Evolutionary conservation across 306 rosid species (phyloP).

Genomic region (Nissolia schottii): DNA sequence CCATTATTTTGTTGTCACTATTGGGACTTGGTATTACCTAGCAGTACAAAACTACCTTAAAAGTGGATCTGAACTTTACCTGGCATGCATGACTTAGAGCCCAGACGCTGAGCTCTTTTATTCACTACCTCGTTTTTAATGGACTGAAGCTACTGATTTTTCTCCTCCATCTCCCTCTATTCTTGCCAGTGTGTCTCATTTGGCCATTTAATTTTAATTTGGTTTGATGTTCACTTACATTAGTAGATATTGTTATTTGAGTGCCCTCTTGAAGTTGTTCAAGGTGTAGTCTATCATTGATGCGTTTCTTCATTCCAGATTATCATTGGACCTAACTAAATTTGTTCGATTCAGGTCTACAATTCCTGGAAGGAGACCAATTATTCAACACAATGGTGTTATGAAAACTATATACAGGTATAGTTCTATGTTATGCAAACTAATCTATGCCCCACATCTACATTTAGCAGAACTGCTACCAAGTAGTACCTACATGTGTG

Average conservation of each 20-base stretch:
- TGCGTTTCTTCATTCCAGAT: not conserved
- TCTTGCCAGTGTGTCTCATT: not conserved
- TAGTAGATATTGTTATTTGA: not conserved
- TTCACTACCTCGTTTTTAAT: not conserved
- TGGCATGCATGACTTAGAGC: not conserved
- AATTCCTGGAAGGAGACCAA: conserved; percentile 97
- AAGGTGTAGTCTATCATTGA: not conserved
- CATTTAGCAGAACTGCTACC: not conserved
- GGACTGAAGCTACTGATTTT: not conserved
- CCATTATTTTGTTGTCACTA: not conserved
- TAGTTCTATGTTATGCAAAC: not conserved
- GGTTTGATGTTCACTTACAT: not conserved
- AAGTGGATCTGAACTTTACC: not conserved
- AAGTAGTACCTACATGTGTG: not conserved
- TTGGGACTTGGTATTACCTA: not conserved
- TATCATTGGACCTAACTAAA: not conserved
- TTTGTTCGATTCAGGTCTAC: conserved; percentile 52
- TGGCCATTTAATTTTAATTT: not conserved
- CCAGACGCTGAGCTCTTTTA: not conserved
- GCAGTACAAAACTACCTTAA: not conserved
- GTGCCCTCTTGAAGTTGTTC: not conserved
- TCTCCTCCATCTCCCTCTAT: not conserved
- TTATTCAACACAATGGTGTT: conserved; percentile 96
- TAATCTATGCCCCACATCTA: not conserved
- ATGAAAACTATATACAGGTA: conserved; percentile 91